Evolutionary conservation across 2,329 filamentous ascomycete genomes (phyloP).

Genomic region (Aspergillus amoenus): DNA sequence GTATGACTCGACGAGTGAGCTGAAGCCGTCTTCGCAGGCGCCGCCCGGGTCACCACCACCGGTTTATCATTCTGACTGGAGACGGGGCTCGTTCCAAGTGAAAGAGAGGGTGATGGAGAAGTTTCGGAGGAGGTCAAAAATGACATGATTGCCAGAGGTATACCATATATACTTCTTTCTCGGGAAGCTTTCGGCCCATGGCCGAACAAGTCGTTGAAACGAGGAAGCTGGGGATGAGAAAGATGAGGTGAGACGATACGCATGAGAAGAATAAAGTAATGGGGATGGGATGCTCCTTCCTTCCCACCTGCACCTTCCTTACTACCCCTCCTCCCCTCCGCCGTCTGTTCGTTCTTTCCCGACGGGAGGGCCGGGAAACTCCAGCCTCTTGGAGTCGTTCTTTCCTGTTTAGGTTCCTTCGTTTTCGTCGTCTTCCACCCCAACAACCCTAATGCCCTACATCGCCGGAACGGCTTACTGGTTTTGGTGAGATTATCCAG

Average conservation of each 20-base stretch:
- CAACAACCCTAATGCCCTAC: too few relatives aligned
- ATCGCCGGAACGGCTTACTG: too few relatives aligned
- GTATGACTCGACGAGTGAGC: slow-evolving; percentile 11
- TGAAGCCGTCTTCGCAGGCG: background rate
- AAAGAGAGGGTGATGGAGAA: background rate
- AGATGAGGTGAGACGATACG: background rate
- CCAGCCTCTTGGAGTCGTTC: background rate
- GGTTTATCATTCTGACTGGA: slow-evolving; percentile 1
- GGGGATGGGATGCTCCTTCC: too few relatives aligned
- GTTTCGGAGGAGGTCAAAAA: background rate
- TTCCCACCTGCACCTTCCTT: too few relatives aligned
- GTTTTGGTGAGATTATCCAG: too few relatives aligned
- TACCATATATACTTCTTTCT: background rate
- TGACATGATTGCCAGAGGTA: background rate
- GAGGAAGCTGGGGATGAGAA: background rate
- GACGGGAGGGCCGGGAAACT: too few relatives aligned
- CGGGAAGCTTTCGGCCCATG: background rate
- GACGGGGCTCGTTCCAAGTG: background rate
- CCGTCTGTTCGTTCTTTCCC: too few relatives aligned
- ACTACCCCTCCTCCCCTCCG: too few relatives aligned
- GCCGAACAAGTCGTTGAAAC: background rate
- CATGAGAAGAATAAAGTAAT: too few relatives aligned
- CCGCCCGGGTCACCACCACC: background rate
- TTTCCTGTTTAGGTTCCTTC: background rate
- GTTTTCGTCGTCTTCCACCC: background rate